phyloP scores from a whole-genome alignment of 1,284 basidiomycete species.

The Tilletia horrida region DNA sequence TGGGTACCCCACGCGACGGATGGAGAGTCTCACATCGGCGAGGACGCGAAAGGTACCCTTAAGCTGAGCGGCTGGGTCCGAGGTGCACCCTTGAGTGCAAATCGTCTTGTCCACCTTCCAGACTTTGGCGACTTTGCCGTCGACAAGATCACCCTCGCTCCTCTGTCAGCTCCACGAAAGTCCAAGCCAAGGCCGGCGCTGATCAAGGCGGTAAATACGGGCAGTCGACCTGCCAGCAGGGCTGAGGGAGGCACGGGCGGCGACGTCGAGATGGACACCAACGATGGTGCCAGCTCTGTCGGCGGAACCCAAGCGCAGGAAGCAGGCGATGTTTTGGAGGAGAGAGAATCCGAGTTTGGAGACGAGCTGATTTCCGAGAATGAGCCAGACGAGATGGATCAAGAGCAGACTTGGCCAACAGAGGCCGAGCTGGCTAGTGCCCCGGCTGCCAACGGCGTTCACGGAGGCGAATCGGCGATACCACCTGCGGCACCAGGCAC shows the following conservation, averaged over 20 bases:
- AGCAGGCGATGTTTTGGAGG: constrained; percentile 63
- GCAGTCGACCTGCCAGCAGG: constrained; percentile 20
- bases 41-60: constrained; percentile 57
- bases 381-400: constrained; percentile 78
- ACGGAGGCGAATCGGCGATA: constrained; percentile 25
- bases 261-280: constrained; percentile 17
- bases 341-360: constrained; percentile 64
- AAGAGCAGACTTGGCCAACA: constrained; percentile 98
- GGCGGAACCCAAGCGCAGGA: constrained; percentile 30
- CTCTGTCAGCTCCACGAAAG: constrained; percentile 16
- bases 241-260: neutral
- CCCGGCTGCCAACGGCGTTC: constrained; percentile 18
- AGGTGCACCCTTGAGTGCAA: constrained; percentile 73
- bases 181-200: constrained; percentile 17
- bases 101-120: constrained; percentile 83
- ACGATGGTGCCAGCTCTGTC: constrained; percentile 22
- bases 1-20: constrained; percentile 57
- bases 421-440: constrained; percentile 79
- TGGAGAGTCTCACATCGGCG: constrained; percentile 41
- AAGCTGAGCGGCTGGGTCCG: constrained; percentile 79
- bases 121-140: constrained; percentile 85
- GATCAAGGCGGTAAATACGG: constrained; percentile 18
- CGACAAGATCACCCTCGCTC: constrained; percentile 62
- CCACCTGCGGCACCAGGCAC: constrained; percentile 56
- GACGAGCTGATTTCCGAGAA: constrained; percentile 88